Base-by-base conservation (phyloP, 148 eudicot species). In the Chenopodium album region DNA sequence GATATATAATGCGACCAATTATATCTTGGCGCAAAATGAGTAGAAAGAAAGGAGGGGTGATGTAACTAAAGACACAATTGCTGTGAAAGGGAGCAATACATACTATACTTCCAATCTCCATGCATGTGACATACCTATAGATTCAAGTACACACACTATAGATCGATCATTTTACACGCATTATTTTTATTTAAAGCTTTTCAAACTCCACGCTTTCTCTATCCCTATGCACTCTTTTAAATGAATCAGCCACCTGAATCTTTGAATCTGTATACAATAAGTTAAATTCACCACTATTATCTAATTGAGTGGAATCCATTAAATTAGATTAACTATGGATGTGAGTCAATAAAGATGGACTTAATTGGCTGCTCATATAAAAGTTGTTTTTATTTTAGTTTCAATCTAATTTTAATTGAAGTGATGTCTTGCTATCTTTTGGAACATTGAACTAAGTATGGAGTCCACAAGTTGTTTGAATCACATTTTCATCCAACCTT, bases 41-140 rank as follows among this genome's bases (percentile, higher is more conserved):
- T 59, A 59, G 20, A 3, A 59, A 20, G 23, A 7, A n/a, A 62
- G 65, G 65, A 20, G 4, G 29, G 76, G 29, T 60, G 16, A 60
- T 50, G 59, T 62, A 22, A 62, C 65, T 62, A 62, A 62, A 62
- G 68, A 65, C 52, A 71, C 50, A 19, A 63, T 73, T 80, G 78
- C 52, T 32, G 37, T 81, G 14, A 67, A 83, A 83, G 56, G 83
- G 64, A 80, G 68, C 29, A 80, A 80, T 16, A 76, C 72, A 26
- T 46, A 4, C 48, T 71, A 50, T 9, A 50, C 14, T 2, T 56
- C 62, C 62, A 56, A 56, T 12, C 62, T 56, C 62, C 62, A 56
- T 56, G 62, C 86, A 80, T 84, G 86, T 80, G 81, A 65, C 19
- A 77, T 48, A 64, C 64, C 84, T 81, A 77, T 73, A 23, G 34